Evolutionary conservation across 768 basidiomycete genomes (phyloP).

Genomic region (Kwoniella sp.): DNA sequence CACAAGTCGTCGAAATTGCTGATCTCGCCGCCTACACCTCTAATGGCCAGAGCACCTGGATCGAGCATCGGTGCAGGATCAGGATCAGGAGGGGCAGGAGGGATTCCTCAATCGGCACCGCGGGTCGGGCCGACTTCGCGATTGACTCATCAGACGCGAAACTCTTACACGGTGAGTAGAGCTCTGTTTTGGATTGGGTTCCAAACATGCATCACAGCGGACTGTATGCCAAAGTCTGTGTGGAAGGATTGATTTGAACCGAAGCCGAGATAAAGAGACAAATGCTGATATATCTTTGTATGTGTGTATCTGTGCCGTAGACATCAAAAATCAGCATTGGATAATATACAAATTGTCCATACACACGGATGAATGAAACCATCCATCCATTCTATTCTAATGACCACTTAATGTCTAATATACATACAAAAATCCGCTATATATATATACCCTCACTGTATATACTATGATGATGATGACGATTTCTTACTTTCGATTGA

Average conservation of each 20-base stretch:
- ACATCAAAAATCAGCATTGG: conserved; percentile 27
- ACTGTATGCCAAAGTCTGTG: no score
- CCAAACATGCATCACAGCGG: no score
- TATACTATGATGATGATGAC: conserved; percentile 1
- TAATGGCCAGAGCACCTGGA: conserved; percentile 33
- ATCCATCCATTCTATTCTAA: neutral
- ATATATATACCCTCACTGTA: conserved; percentile 5
- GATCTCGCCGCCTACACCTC: conserved; percentile 47
- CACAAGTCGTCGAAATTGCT: conserved; percentile 38
- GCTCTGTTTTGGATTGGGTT: no score
- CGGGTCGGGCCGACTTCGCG: conserved; percentile 13
- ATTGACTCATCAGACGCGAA: conserved; percentile 16
- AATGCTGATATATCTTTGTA: no score
- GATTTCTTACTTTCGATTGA: neutral
- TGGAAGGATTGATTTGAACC: no score
- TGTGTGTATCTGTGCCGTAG: no score
- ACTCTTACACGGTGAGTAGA: conserved; percentile 18
- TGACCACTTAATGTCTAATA: neutral
- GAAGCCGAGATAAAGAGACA: no score
- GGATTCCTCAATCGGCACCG: conserved; percentile 1
- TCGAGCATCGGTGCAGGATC: neutral
- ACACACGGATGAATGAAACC: neutral
- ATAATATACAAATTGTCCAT: conserved; percentile 1
- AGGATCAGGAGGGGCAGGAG: neutral
- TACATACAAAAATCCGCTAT: neutral